phyloP scores from a whole-genome alignment of 371 early-diverging fungal species.

The Umbelopsis sp. region DNA sequence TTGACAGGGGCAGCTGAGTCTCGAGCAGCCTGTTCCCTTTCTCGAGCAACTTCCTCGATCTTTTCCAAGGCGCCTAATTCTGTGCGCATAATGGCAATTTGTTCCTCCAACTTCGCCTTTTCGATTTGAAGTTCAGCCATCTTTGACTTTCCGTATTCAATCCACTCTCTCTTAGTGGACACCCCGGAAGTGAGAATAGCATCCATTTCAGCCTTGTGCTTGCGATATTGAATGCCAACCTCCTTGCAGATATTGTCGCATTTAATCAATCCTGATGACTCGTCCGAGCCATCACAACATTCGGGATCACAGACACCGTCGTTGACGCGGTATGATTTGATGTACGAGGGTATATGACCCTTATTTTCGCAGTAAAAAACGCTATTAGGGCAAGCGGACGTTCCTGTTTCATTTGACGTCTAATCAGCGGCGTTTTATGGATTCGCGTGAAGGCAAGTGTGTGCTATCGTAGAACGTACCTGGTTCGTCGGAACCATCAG shows the following conservation, averaged over 20 bases:
- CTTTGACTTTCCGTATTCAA: slow-evolving; percentile 41
- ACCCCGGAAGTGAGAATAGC: slow-evolving; percentile 32
- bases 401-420: slow-evolving; percentile 54
- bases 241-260: slow-evolving; percentile 81
- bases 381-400: slow-evolving; percentile 86
- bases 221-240: slow-evolving; percentile 55
- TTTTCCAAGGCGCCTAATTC: slow-evolving; percentile 37
- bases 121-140: slow-evolving; percentile 39
- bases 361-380: slow-evolving; percentile 83
- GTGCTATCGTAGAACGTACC: slow-evolving; percentile 50
- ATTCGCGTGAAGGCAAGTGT: neutral
- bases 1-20: slow-evolving; percentile 23
- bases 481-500: slow-evolving; percentile 95
- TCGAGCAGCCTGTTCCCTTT: slow-evolving; percentile 26
- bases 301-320: slow-evolving; percentile 94
- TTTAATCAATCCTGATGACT: slow-evolving; percentile 54
- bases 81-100: slow-evolving; percentile 37
- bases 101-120: slow-evolving; percentile 36
- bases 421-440: neutral
- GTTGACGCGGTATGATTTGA: slow-evolving; percentile 80
- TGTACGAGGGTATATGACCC: slow-evolving; percentile 72
- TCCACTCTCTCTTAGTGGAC: slow-evolving; percentile 35
- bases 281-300: slow-evolving; percentile 96
- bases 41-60: slow-evolving; percentile 23
- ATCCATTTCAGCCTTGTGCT: slow-evolving; percentile 36